A percentile compares a stretch with the other conserved stretches of the same genome.
Evolutionary conservation across 2,329 filamentous ascomycete genomes (phyloP).

Genomic region (Teratosphaeria nubilosa): DNA sequence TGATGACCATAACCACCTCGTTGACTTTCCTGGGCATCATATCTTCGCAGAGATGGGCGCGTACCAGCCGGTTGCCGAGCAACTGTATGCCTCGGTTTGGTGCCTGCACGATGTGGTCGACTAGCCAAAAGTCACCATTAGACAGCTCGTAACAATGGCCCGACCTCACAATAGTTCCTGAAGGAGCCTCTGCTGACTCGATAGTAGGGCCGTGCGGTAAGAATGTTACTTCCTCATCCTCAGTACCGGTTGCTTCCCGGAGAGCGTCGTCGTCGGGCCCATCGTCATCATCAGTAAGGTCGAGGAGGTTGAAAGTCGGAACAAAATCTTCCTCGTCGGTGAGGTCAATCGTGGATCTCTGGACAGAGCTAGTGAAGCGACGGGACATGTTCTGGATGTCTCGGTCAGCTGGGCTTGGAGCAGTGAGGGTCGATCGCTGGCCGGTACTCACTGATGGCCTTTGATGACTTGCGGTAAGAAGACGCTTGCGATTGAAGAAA

Average conservation of each 20-base stretch:
- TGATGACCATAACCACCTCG: conserved; percentile 35
- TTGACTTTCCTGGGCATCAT: conserved; percentile 29
- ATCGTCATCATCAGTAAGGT: background rate
- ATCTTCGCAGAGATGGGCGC: conserved; percentile 23
- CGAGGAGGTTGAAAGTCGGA: background rate
- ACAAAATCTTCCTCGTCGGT: background rate
- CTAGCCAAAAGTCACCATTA: conserved; percentile 29
- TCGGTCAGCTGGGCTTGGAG: background rate
- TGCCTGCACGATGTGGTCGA: conserved; percentile 24
- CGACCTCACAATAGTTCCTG: background rate
- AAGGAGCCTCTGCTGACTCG: background rate
- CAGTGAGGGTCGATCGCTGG: background rate
- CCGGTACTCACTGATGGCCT: background rate
- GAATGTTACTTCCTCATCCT: background rate
- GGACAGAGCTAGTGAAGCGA: background rate
- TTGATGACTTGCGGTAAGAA: background rate
- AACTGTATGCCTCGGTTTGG: conserved; percentile 15
- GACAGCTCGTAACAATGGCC: background rate
- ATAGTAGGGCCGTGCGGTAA: background rate
- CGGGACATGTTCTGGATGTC: background rate
- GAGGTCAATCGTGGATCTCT: background rate
- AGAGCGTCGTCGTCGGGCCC: background rate
- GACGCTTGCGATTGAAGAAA: background rate
- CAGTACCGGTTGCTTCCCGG: background rate
- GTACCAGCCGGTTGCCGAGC: conserved; percentile 29